These are phyloP conservation scores for Aspergillus neotritici DNA, from an alignment of 2,329 filamentous ascomycete species.

Conservation along the genomic window DNA sequence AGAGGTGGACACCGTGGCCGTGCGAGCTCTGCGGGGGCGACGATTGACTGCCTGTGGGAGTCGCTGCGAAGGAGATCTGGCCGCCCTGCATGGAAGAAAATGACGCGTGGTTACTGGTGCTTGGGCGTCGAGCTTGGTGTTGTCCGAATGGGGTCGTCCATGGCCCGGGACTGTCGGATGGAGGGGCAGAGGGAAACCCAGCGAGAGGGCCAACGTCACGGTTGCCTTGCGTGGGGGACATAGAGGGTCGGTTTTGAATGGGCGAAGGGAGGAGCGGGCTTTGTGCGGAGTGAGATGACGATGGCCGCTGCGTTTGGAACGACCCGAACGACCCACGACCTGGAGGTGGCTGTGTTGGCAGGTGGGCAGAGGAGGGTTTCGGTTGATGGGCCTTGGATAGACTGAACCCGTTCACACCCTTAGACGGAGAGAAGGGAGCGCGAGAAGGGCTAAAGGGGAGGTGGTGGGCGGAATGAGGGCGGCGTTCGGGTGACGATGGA, in stretches of 20 bases:
- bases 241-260: conserved; percentile 42
- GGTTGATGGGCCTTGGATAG: conserved; percentile 20
- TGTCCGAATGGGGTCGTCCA: conserved; percentile 32
- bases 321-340: conserved; percentile 19
- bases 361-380: conserved; percentile 24
- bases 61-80: conserved; percentile 31
- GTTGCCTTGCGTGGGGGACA: conserved; percentile 48
- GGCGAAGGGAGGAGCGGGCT: conserved; percentile 33
- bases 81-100: conserved; percentile 27
- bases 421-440: conserved; percentile 30
- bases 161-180: conserved; percentile 25
- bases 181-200: conserved; percentile 34
- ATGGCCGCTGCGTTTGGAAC: conserved; percentile 35
- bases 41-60: conserved; percentile 28
- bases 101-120: conserved; percentile 21
- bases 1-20: conserved; percentile 33
- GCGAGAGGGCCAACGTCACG: conserved; percentile 44
- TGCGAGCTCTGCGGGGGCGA: conserved; percentile 36
- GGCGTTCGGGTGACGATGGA: conserved; percentile 28
- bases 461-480: conserved; percentile 20
- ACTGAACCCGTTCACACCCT: conserved; percentile 24
- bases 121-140: conserved; percentile 26
- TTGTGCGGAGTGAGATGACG: conserved; percentile 37
- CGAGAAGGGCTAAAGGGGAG: conserved; percentile 24
- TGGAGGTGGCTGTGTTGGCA: conserved; percentile 27